phyloP scores from a whole-genome alignment of 2,329 filamentous ascomycete genomes.

The Xylariaceae sp. region DNA sequence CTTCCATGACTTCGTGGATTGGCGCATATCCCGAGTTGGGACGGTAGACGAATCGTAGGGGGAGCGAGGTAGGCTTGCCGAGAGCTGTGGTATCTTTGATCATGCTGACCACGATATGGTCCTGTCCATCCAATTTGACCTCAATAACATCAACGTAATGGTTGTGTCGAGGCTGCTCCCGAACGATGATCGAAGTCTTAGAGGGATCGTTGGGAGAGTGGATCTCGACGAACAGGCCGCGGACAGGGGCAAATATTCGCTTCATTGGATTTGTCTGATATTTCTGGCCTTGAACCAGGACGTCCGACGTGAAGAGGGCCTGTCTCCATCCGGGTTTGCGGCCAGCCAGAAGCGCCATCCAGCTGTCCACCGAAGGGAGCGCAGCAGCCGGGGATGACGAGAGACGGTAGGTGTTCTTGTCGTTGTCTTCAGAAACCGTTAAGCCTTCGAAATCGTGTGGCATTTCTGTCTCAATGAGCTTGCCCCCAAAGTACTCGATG shows the following conservation, averaged over 20 bases:
- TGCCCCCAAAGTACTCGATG: slow-evolving; percentile 93
- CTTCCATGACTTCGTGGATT: slow-evolving; percentile 92
- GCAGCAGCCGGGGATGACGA: slow-evolving; percentile 65
- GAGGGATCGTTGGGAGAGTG: slow-evolving; percentile 69
- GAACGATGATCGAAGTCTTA: slow-evolving; percentile 79
- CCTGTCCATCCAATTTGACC: slow-evolving; percentile 65
- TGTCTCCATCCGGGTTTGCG: slow-evolving; percentile 85
- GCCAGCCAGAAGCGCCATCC: slow-evolving; percentile 84
- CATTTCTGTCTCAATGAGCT: slow-evolving; percentile 63
- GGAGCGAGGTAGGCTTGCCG: slow-evolving; percentile 71
- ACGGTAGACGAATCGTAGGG: slow-evolving; percentile 85
- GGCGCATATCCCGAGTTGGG: slow-evolving; percentile 96
- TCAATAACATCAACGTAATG: slow-evolving; percentile 86
- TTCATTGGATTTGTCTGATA: slow-evolving; percentile 96
- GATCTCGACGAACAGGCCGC: slow-evolving; percentile 86
- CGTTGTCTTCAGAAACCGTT: slow-evolving; percentile 67
- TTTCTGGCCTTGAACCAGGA: slow-evolving; percentile 90
- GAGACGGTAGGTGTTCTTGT: slow-evolving; percentile 79
- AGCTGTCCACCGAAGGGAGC: slow-evolving; percentile 72
- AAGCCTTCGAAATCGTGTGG: slow-evolving; percentile 79
- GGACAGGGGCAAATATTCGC: slow-evolving; percentile 79
- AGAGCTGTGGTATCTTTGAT: slow-evolving; percentile 89
- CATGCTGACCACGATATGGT: slow-evolving; percentile 80
- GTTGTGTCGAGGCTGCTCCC: slow-evolving; percentile 78
- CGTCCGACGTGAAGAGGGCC: slow-evolving; percentile 86